phyloP scores from a whole-genome alignment of 768 basidiomycete species.

The Phylloporus sp. region DNA sequence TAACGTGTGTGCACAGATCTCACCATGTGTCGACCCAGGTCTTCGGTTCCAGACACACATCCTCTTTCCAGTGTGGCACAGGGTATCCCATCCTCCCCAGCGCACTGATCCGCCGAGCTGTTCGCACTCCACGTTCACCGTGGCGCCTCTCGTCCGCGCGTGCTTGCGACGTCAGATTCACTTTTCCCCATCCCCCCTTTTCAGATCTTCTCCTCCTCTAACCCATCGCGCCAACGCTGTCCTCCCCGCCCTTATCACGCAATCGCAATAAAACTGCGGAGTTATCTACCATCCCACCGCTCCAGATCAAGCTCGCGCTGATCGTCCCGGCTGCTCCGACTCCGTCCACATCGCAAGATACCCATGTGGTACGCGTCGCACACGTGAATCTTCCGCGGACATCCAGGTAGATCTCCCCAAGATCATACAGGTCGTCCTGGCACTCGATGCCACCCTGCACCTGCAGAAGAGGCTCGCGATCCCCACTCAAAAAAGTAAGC shows the following conservation, averaged over 20 bases:
- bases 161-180: constrained; percentile 25
- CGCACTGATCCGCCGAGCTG: constrained; percentile 20
- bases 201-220: constrained; percentile 26
- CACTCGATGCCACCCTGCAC: constrained; percentile 12
- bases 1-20: constrained; percentile 14
- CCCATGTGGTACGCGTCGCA: constrained; percentile 27
- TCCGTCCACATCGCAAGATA: constrained; percentile 30
- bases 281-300: constrained; percentile 13
- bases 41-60: constrained; percentile 10
- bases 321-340: constrained; percentile 27
- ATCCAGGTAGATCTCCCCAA: constrained; percentile 23
- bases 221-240: constrained; percentile 7
- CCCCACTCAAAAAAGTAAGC: constrained; percentile 20
- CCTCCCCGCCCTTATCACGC: constrained; percentile 6
- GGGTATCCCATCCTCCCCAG: constrained; percentile 10
- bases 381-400: constrained; percentile 32
- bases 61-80: constrained; percentile 15
- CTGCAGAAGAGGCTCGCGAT: not conserved
- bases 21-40: constrained; percentile 16
- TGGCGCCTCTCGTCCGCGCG: constrained; percentile 7
- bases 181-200: constrained; percentile 11
- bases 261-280: constrained; percentile 14
- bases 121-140: constrained; percentile 10
- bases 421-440: constrained; percentile 22
- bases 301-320: constrained; percentile 23